phyloP scores from a whole-genome alignment of 129 eudicot genomes.

The Lactuca sativa region DNA sequence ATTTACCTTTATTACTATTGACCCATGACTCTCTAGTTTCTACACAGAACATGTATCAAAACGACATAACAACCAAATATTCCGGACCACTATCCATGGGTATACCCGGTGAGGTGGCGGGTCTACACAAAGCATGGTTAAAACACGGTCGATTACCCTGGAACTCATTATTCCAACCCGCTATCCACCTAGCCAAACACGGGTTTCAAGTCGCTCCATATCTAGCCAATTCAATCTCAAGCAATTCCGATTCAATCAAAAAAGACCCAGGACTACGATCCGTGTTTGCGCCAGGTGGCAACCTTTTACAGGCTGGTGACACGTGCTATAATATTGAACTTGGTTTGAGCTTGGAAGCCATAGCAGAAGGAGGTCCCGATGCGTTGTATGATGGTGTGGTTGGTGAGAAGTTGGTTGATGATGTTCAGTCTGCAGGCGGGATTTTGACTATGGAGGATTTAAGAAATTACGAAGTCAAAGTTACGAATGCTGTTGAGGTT shows the following conservation, averaged over 20 bases:
- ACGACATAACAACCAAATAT: conserved; percentile 43
- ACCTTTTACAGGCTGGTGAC: conserved; percentile 62
- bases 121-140: conserved; percentile 79
- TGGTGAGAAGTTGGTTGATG: conserved; percentile 67
- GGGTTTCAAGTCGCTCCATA: conserved; percentile 75
- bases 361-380: conserved; percentile 78
- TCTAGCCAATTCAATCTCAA: conserved; percentile 41
- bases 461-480: conserved; percentile 63
- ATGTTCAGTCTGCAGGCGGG: conserved; percentile 74
- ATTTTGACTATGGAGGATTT: conserved; percentile 88
- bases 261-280: conserved; percentile 64
- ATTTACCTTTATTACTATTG: too few relatives aligned
- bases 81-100: conserved; percentile 69
- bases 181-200: conserved; percentile 64
- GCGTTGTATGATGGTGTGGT: conserved; percentile 72
- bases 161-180: conserved; percentile 66
- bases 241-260: conserved; percentile 21
- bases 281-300: conserved; percentile 72
- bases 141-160: conserved; percentile 77
- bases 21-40: background rate
- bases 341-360: conserved; percentile 62
- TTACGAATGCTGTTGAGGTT: conserved; percentile 60
- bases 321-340: conserved; percentile 68
- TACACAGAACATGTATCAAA: conserved; percentile 74
- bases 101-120: conserved; percentile 90